A percentile compares a stretch with the other conserved stretches of the same genome.
Evolutionary conservation across 2,329 filamentous ascomycete species (phyloP).

Genomic region (Madurella fahalii): DNA sequence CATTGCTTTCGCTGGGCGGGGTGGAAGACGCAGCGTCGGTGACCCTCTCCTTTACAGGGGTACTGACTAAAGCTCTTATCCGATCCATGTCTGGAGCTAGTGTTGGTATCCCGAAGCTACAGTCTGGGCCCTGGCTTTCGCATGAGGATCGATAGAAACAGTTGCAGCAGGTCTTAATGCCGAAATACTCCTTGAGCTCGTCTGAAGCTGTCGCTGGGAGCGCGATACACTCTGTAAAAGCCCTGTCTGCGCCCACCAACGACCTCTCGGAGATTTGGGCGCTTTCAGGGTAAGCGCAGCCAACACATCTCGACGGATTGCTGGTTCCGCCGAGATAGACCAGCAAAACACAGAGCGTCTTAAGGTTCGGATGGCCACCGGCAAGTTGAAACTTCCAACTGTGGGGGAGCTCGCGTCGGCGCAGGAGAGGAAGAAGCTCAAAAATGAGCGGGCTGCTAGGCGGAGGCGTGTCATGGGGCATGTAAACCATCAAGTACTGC

Average conservation of each 20-base stretch:
- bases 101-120: neutral
- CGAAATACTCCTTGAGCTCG: constrained; percentile 2
- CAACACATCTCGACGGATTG: neutral
- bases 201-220: neutral
- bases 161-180: neutral
- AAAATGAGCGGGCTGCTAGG: neutral
- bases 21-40: neutral
- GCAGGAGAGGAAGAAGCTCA: neutral
- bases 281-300: neutral
- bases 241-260: neutral
- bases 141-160: neutral
- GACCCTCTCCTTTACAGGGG: neutral
- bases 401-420: constrained; percentile 5
- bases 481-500: constrained; percentile 4
- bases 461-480: neutral
- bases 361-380: neutral
- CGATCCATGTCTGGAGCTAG: no score
- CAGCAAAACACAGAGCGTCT: constrained; percentile 6
- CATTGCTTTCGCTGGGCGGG: neutral
- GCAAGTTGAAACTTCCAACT: constrained; percentile 2
- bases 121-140: neutral
- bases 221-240: constrained; percentile 8
- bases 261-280: neutral
- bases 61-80: no score
- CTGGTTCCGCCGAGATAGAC: constrained; percentile 7